A percentile compares a stretch with the other conserved stretches of the same genome.
These are phyloP conservation scores for Phlyctochytrium bullatum DNA, from an alignment of 192 early-diverging fungal genomes.

Conservation along the genomic window DNA sequence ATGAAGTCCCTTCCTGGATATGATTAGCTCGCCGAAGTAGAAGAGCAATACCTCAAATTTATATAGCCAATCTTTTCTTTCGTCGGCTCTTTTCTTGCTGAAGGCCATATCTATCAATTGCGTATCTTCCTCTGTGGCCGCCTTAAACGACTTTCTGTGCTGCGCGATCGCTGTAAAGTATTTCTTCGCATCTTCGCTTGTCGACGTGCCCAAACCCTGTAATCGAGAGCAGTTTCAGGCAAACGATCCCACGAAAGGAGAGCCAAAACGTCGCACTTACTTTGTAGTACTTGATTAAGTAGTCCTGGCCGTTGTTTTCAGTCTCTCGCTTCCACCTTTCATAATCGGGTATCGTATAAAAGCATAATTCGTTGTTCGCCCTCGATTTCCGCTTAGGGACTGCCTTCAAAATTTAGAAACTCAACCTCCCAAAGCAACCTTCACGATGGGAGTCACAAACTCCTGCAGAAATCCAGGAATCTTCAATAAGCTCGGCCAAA, in stretches of 20 bases:
- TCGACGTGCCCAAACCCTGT: constrained; percentile 88
- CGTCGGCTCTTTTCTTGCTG: constrained; percentile 87
- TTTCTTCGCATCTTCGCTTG: constrained; percentile 77
- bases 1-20: constrained; percentile 79
- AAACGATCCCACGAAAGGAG: background rate
- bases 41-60: constrained; percentile 55
- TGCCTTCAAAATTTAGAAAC: constrained; percentile 26
- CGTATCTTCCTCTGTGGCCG: constrained; percentile 58
- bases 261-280: constrained; percentile 13
- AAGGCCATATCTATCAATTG: constrained; percentile 95
- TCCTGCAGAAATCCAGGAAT: constrained; percentile 89
- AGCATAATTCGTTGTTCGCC: constrained; percentile 55
- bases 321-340: constrained; percentile 76
- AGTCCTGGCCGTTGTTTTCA: constrained; percentile 67
- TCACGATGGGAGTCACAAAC: constrained; percentile 97
- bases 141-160: constrained; percentile 78
- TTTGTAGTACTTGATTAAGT: constrained; percentile 95
- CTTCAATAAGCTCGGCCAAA: constrained; percentile 87
- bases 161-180: constrained; percentile 80
- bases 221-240: too few species aligned
- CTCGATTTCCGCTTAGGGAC: constrained; percentile 47
- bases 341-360: constrained; percentile 94
- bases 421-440: constrained; percentile 45
- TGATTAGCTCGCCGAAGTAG: too few species aligned
- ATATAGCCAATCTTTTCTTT: constrained; percentile 93